Evolutionary conservation across 2,329 filamentous ascomycete genomes (phyloP).

Genomic region (Colletotrichum navitas): DNA sequence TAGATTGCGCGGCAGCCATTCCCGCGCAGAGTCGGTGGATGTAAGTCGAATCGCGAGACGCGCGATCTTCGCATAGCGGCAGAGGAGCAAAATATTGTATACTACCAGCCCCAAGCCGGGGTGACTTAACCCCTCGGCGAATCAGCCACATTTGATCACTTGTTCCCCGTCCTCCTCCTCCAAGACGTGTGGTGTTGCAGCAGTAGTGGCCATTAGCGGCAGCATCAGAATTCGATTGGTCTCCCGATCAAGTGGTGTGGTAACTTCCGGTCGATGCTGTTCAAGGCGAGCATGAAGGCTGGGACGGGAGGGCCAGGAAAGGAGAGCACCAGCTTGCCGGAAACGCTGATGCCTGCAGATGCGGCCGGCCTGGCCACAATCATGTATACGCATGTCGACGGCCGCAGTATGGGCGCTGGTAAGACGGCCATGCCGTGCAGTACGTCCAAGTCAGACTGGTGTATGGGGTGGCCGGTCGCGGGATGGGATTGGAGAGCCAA

Average conservation of each 20-base stretch:
- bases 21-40: background rate
- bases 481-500: background rate
- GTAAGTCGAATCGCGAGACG: conserved; percentile 12
- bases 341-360: conserved; percentile 35
- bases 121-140: conserved; percentile 8
- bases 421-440: conserved; percentile 26
- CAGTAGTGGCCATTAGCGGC: background rate
- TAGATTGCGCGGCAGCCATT: conserved; percentile 24
- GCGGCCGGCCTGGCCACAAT: conserved; percentile 6
- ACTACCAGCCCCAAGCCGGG: conserved; percentile 25
- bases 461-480: conserved; percentile 1
- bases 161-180: conserved; percentile 6
- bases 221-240: conserved; percentile 29
- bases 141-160: conserved; percentile 21
- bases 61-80: conserved; percentile 22
- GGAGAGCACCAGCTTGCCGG: conserved; percentile 21
- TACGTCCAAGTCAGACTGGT: conserved; percentile 5
- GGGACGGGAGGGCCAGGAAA: conserved; percentile 13
- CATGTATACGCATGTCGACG: conserved; percentile 7
- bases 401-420: conserved; percentile 18
- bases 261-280: conserved; percentile 28
- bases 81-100: conserved; percentile 33
- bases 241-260: conserved; percentile 10
- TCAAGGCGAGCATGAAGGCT: conserved; percentile 25
- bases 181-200: background rate